Evolutionary conservation across 2,329 filamentous ascomycete species (phyloP).

Genomic region (Cladosporium colombiae): DNA sequence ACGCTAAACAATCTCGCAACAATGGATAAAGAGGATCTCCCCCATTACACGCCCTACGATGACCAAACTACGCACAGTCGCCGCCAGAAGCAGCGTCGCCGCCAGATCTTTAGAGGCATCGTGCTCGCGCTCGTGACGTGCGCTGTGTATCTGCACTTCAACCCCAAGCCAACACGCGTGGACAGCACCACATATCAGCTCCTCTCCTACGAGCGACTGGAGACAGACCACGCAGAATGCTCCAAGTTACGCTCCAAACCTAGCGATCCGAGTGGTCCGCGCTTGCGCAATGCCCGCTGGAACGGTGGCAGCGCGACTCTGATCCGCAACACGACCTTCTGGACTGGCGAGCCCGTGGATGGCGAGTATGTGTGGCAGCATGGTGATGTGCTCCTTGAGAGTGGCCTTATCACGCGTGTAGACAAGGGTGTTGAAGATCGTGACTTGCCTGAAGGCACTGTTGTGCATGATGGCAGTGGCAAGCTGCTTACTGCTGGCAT

Average conservation of each 20-base stretch:
- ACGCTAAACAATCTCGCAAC: background rate
- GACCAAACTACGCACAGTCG: conserved; percentile 1
- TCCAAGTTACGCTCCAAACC: conserved; percentile 57
- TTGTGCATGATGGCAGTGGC: conserved; percentile 60
- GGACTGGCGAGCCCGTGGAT: conserved; percentile 61
- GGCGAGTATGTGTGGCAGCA: conserved; percentile 56
- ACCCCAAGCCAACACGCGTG: conserved; percentile 12
- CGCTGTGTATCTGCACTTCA: conserved; percentile 14
- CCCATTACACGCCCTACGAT: conserved; percentile 22
- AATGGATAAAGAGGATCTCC: conserved; percentile 26
- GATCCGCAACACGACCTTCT: conserved; percentile 67
- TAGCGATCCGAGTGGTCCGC: conserved; percentile 56
- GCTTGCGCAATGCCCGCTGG: conserved; percentile 62
- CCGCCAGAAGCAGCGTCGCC: conserved; percentile 6
- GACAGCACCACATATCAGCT: conserved; percentile 39
- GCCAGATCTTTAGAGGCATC: conserved; percentile 19
- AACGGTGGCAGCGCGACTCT: conserved; percentile 61
- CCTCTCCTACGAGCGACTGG: conserved; percentile 56
- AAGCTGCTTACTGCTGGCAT: conserved; percentile 66
- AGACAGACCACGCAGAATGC: conserved; percentile 58
- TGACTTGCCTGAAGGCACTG: conserved; percentile 49
- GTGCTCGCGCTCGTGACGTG: conserved; percentile 20
- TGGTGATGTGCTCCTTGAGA: conserved; percentile 62
- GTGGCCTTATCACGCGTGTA: conserved; percentile 62
- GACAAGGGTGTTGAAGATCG: conserved; percentile 44